phyloP scores from a whole-genome alignment of 2,329 filamentous ascomycete genomes.

The Botrytis sinoallii region DNA sequence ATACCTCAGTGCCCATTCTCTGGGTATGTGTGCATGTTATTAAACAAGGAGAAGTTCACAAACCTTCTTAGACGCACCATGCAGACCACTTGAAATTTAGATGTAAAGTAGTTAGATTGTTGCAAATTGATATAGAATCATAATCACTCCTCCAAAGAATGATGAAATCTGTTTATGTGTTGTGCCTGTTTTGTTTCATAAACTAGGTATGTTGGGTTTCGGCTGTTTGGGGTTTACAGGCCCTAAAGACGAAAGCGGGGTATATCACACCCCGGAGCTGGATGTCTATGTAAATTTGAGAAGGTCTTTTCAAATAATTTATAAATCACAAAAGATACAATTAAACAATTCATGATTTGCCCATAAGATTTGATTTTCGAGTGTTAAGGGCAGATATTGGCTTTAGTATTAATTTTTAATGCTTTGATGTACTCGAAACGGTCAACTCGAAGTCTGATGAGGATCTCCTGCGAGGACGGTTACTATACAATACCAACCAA shows the following conservation, averaged over 20 bases:
- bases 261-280: neutral
- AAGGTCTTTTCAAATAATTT: no score
- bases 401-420: neutral
- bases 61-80: neutral
- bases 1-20: neutral
- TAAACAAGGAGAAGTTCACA: no score
- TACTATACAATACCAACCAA: neutral
- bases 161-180: neutral
- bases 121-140: neutral
- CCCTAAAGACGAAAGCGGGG: neutral
- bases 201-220: neutral
- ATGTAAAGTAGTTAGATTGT: neutral
- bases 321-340: neutral
- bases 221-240: neutral
- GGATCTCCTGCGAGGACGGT: neutral
- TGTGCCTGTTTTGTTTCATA: neutral
- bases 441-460: no score
- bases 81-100: neutral
- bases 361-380: neutral
- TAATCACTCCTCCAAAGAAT: neutral
- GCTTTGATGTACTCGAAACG: neutral
- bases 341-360: rapidly evolving
- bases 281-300: neutral
- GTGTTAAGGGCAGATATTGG: neutral
- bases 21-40: neutral